Base-by-base conservation (phyloP, 352 stramenopile genomes). In the Phytophthora boehmeriae region DNA sequence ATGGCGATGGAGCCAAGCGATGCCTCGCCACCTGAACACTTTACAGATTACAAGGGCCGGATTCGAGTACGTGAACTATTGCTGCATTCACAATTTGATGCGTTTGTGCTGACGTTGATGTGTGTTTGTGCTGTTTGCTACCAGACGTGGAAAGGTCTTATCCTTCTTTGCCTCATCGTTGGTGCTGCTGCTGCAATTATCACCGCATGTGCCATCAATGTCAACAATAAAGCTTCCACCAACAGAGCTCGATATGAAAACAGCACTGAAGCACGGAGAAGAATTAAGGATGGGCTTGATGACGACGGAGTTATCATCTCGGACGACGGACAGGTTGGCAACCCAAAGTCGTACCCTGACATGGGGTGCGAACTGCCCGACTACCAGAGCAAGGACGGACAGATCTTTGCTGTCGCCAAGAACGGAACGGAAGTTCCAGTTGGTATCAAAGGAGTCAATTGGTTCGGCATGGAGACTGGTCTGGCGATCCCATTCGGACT, bases 381-480 rank as follows among this genome's bases (percentile, higher is more conserved):
- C 59, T 88, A 90, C 45, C 53, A 75, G 20, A 88, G 80, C 66
- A 89, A 89, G 59, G 59, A 76, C 30, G 71, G 77, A 6, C 52
- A 76, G 25, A 80, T 88, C 51, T 64, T 66, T 5, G 75, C 74
- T 0, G 71, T 83, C 2, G 52, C 72, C 1, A 62, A 73, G 34
- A 86, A 88, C 41, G 80, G 80, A 39, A 87, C 74, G 0, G 78
- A 88, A 43, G 62, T 82, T 4, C 55, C 66, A 0, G 64, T 90
- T 13, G 64, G 59, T 23, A 76, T 90, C 51, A 90, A 90, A 28
- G 80, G 80, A 5, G 68, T 86, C 54, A 90, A 90, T 54, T 90
- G 80, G 80, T 90, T 88, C 60, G 80, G 80, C 28, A 90, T 90
- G 80, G 80, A 90, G 61, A 90, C 80, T 41, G 53, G 80, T 56